Evolutionary conservation across 495 filamentous ascomycete species (phyloP).

Genomic region (Penicillium maclennaniae): DNA sequence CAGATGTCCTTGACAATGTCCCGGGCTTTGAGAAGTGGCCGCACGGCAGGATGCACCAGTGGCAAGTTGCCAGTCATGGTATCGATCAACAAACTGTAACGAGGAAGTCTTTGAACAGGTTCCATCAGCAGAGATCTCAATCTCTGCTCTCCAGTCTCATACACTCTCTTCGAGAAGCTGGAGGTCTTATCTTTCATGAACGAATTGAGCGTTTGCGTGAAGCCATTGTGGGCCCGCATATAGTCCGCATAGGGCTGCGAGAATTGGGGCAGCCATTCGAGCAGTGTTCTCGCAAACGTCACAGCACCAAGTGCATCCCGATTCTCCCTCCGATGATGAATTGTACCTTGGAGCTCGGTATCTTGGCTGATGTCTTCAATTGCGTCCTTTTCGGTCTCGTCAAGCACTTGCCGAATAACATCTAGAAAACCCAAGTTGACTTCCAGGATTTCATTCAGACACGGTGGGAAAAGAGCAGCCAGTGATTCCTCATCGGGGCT

Average conservation of each 20-base stretch:
- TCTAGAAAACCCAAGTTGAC: slow-evolving; percentile 75
- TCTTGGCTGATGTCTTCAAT: slow-evolving; percentile 59
- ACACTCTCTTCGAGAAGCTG: slow-evolving; percentile 72
- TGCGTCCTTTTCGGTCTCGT: slow-evolving; percentile 79
- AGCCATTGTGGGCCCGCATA: slow-evolving; percentile 78
- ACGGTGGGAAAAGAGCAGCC: slow-evolving; percentile 74
- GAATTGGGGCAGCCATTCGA: slow-evolving; percentile 90
- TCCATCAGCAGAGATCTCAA: slow-evolving; percentile 93
- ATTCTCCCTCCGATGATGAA: slow-evolving; percentile 39
- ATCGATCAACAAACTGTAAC: slow-evolving; percentile 94
- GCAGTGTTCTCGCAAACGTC: slow-evolving; percentile 69
- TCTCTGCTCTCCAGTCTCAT: slow-evolving; percentile 83
- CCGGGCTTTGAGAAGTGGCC: slow-evolving; percentile 74
- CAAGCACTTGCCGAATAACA: slow-evolving; percentile 68
- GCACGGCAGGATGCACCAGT: slow-evolving; percentile 74
- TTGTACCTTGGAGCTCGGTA: slow-evolving; percentile 41
- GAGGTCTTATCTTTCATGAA: slow-evolving; percentile 71
- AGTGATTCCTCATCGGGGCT: slow-evolving; percentile 71
- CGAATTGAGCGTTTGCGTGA: slow-evolving; percentile 71
- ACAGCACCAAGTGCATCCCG: slow-evolving; percentile 70
- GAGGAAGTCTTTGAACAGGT: slow-evolving; percentile 89
- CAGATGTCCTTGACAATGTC: slow-evolving; percentile 95
- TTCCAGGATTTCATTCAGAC: slow-evolving; percentile 69
- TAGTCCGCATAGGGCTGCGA: slow-evolving; percentile 86
- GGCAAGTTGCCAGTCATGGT: slow-evolving; percentile 84